Conservation (phyloP, 257 asterid genomes). For the Solanum chiquidenum region DNA sequence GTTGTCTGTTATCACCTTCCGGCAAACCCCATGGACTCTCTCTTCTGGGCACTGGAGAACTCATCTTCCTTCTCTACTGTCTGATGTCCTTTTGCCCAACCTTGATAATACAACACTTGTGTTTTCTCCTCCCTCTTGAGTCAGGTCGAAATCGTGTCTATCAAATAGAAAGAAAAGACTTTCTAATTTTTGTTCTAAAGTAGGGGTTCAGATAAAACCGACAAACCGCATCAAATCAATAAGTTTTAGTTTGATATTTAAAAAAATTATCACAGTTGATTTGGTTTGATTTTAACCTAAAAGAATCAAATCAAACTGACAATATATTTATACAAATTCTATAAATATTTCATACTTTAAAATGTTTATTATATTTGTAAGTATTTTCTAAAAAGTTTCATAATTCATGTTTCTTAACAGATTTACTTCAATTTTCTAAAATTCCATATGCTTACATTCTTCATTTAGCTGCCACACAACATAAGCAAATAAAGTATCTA, state of each 20-base stretch:
- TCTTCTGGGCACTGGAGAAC: conserved; percentile 77
- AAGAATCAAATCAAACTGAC: background rate
- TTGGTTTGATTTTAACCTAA: background rate
- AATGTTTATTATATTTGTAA: too few species aligned
- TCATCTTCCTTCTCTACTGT: conserved; percentile 33
- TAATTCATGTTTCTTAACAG: background rate
- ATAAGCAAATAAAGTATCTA: background rate
- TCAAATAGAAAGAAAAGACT: background rate
- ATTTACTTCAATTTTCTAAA: background rate
- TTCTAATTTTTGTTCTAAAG: background rate
- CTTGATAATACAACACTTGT: background rate
- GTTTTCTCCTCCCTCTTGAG: background rate
- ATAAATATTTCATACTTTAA: background rate
- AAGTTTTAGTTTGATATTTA: background rate
- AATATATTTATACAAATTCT: background rate
- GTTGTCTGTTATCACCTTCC: conserved; percentile 53
- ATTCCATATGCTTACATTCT: background rate
- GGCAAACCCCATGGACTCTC: conserved; percentile 93
- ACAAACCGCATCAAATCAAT: background rate
- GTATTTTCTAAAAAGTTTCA: background rate
- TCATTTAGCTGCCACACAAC: background rate
- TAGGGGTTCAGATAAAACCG: background rate
- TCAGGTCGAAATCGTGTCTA: background rate
- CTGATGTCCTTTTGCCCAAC: background rate
- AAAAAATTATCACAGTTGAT: background rate